These are phyloP conservation scores for Penicillium sclerotigenum DNA, from an alignment of 2,329 filamentous ascomycete species.

Conservation along the genomic window DNA sequence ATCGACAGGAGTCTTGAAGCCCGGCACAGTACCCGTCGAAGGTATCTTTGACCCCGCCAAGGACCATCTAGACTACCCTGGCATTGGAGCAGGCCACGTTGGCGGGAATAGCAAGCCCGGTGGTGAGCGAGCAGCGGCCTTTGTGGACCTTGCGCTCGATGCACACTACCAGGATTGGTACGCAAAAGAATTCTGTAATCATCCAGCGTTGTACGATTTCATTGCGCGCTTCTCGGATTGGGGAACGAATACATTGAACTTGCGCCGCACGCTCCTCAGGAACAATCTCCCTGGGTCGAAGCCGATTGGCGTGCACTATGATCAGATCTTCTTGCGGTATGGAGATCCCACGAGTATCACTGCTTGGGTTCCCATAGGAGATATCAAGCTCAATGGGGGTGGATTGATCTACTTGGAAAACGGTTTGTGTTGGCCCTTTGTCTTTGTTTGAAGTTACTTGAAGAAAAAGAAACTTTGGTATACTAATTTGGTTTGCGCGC, in stretches of 20 bases:
- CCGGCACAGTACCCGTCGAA: constrained; percentile 50
- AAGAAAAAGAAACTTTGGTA: not conserved
- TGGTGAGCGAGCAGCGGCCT: constrained; percentile 42
- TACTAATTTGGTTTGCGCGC: not conserved
- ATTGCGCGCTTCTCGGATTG: constrained; percentile 54
- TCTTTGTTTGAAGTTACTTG: not conserved
- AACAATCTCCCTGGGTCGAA: constrained; percentile 58
- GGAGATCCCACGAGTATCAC: constrained; percentile 56
- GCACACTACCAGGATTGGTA: constrained; percentile 56
- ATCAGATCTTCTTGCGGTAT: constrained; percentile 57
- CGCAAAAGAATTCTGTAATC: constrained; percentile 53
- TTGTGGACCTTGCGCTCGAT: constrained; percentile 52
- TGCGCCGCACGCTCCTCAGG: constrained; percentile 52
- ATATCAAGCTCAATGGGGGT: constrained; percentile 54
- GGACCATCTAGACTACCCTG: constrained; percentile 47
- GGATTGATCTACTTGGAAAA: constrained; percentile 60
- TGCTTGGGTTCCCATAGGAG: constrained; percentile 58
- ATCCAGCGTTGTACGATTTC: constrained; percentile 51
- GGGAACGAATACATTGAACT: constrained; percentile 48
- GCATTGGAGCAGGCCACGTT: constrained; percentile 53
- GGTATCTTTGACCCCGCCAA: constrained; percentile 53
- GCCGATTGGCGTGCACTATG: constrained; percentile 60
- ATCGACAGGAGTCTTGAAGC: constrained; percentile 56
- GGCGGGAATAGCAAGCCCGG: constrained; percentile 48
- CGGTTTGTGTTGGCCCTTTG: constrained; percentile 14